These are phyloP conservation scores for Casuarina equisetifolia DNA, from an alignment of 306 rosid species.

Conservation along the genomic window DNA sequence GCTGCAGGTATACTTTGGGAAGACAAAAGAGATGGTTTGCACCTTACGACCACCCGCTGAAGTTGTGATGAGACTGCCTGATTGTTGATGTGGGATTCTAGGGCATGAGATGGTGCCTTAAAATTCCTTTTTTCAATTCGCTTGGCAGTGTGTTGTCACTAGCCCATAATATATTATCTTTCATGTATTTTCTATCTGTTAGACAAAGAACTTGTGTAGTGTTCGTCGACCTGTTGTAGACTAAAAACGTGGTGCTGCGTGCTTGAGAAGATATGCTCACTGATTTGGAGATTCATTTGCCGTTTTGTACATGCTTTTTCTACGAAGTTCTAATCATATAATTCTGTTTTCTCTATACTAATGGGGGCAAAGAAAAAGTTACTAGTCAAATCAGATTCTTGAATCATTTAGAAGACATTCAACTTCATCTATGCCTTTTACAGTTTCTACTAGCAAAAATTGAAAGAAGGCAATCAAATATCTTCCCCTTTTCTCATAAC, in stretches of 20 bases:
- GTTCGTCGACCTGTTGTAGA: not conserved
- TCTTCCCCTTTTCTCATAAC: too few species aligned
- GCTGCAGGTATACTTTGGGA: constrained; percentile 86
- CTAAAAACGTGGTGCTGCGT: not conserved
- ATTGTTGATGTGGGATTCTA: constrained; percentile 39
- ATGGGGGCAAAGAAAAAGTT: not conserved
- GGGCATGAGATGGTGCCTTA: constrained; percentile 15
- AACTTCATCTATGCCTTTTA: too few species aligned
- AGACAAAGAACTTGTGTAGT: not conserved
- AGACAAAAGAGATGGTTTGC: constrained; percentile 99
- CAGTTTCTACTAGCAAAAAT: not conserved
- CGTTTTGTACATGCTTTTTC: not conserved
- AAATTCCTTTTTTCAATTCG: constrained; percentile 9
- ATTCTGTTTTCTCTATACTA: not conserved
- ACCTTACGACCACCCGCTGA: constrained; percentile 91
- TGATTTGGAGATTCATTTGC: not conserved
- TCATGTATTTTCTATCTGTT: not conserved
- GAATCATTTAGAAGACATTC: not conserved
- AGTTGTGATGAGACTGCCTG: constrained; percentile 79
- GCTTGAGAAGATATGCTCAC: constrained; percentile 2
- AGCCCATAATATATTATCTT: constrained; percentile 19
- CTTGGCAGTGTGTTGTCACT: constrained; percentile 14
- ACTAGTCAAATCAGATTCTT: not conserved
- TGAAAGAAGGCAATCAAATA: too few species aligned
- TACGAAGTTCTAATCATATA: not conserved